phyloP scores from a whole-genome alignment of 2,329 filamentous ascomycete genomes.

The Aschersonia sp. region DNA sequence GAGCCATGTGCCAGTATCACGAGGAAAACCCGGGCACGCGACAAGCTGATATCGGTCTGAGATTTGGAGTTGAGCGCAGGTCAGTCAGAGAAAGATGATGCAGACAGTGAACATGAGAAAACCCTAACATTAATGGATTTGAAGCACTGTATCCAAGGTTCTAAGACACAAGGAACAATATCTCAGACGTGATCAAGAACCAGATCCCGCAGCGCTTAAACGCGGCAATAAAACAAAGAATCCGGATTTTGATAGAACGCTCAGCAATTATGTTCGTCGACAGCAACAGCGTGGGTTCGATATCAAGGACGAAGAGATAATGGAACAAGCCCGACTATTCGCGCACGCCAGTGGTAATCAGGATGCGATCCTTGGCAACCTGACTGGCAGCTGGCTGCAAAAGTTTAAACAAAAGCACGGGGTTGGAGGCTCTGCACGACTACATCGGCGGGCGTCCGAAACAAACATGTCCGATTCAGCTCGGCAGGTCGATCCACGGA shows the following conservation, averaged over 20 bases:
- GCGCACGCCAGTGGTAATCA: conserved; percentile 52
- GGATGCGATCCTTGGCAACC: conserved; percentile 55
- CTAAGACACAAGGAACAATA: conserved; percentile 91
- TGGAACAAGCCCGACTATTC: conserved; percentile 73
- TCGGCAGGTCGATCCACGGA: conserved; percentile 25
- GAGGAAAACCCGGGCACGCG: conserved; percentile 82
- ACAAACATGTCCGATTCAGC: conserved; percentile 58
- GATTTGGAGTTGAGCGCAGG: conserved; percentile 97
- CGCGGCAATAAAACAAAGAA: conserved; percentile 62
- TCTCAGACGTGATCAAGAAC: conserved; percentile 66
- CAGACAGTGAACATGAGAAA: not conserved
- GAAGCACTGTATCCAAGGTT: conserved; percentile 96
- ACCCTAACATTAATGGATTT: not conserved
- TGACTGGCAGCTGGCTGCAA: conserved; percentile 72
- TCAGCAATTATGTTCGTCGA: conserved; percentile 77
- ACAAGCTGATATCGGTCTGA: conserved; percentile 89
- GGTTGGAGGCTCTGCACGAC: conserved; percentile 27
- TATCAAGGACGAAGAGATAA: conserved; percentile 67
- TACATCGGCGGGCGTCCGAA: conserved; percentile 45
- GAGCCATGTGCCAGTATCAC: conserved; percentile 87
- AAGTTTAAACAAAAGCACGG: conserved; percentile 89
- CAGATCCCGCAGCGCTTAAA: conserved; percentile 46
- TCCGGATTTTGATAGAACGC: conserved; percentile 81
- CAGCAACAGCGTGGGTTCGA: conserved; percentile 61
- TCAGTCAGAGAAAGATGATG: conserved; percentile 28